phyloP scores from a whole-genome alignment of 2,329 filamentous ascomycete genomes.

The Phoma sp. region DNA sequence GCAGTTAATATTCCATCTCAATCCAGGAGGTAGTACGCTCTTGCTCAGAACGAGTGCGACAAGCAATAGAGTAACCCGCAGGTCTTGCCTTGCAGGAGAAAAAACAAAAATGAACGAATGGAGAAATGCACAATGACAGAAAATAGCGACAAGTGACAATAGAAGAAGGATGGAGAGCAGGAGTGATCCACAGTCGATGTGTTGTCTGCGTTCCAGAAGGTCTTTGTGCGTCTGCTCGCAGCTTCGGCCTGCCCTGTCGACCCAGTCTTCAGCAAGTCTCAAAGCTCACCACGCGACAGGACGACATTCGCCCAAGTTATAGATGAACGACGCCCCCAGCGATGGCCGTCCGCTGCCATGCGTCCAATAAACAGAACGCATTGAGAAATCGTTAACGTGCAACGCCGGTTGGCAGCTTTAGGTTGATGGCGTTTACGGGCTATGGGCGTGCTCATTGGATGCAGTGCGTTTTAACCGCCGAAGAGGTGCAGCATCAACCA shows the following conservation, averaged over 20 bases:
- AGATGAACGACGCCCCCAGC: conserved; percentile 23
- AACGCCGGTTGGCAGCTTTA: conserved; percentile 22
- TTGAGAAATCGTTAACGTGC: conserved; percentile 27
- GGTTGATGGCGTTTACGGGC: conserved; percentile 6
- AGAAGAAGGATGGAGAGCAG: conserved; percentile 5
- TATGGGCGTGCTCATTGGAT: conserved; percentile 22
- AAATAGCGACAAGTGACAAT: conserved; percentile 4
- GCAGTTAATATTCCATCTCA: conserved; percentile 35
- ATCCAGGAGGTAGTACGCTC: neutral
- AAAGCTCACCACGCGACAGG: conserved; percentile 30
- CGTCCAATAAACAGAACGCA: conserved; percentile 28
- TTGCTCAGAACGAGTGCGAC: conserved; percentile 16
- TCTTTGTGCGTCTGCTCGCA: conserved; percentile 9
- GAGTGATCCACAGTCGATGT: conserved; percentile 12
- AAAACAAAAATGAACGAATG: conserved; percentile 17
- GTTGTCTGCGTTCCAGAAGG: conserved; percentile 16
- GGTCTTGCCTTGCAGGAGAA: conserved; percentile 5
- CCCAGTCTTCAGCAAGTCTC: conserved; percentile 26
- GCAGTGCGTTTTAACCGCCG: conserved; percentile 30
- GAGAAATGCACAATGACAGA: conserved; percentile 10
- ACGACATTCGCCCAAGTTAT: conserved; percentile 26
- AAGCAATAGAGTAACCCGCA: neutral
- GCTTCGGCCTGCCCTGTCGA: neutral
- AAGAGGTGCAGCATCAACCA: conserved; percentile 26
- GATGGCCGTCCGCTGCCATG: conserved; percentile 8